Percentiles rank a stretch among this genome's conserved stretches.
phyloP scores from a whole-genome alignment of 208 protist genomes.

The Crithidia mellificae region DNA sequence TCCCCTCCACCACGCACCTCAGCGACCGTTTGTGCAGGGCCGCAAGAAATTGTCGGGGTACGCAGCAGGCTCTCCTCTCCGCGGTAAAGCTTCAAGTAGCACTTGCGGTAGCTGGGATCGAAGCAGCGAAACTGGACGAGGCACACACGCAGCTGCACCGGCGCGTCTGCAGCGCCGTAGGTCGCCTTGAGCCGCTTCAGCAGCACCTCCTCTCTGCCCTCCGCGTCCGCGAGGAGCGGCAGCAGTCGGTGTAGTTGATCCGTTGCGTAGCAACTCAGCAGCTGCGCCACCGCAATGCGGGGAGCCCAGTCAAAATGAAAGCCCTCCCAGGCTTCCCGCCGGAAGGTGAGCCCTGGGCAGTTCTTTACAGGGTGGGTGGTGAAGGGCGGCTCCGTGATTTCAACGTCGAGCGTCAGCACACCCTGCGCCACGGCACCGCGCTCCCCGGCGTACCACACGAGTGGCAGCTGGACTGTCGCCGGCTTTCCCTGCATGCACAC shows the following conservation, averaged over 20 bases:
- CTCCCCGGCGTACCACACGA: slow-evolving; percentile 18
- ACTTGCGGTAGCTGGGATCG: background rate
- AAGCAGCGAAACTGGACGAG: slow-evolving; percentile 10
- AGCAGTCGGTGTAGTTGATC: slow-evolving; percentile 17
- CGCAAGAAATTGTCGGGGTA: slow-evolving; percentile 12
- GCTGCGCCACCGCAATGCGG: background rate
- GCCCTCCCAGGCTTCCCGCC: background rate
- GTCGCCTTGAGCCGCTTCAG: slow-evolving; percentile 1
- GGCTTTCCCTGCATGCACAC: background rate
- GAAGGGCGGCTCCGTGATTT: background rate
- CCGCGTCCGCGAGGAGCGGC: slow-evolving; percentile 6
- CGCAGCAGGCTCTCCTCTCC: slow-evolving; percentile 7
- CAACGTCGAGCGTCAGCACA: background rate
- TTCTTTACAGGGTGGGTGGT: background rate
- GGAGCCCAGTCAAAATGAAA: slow-evolving; percentile 11
- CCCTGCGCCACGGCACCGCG: slow-evolving; percentile 16
- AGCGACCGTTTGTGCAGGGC: background rate
- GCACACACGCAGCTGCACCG: slow-evolving; percentile 14
- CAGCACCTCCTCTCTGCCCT: slow-evolving; percentile 4
- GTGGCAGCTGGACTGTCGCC: slow-evolving; percentile 5
- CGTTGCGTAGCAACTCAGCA: slow-evolving; percentile 19
- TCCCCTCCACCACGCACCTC: background rate
- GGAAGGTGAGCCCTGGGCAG: background rate
- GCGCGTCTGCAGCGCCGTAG: background rate
- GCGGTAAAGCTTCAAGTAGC: slow-evolving; percentile 24